Evolutionary conservation across 495 filamentous ascomycete species (phyloP).

Genomic region (Hypoxylon crocopeplum): DNA sequence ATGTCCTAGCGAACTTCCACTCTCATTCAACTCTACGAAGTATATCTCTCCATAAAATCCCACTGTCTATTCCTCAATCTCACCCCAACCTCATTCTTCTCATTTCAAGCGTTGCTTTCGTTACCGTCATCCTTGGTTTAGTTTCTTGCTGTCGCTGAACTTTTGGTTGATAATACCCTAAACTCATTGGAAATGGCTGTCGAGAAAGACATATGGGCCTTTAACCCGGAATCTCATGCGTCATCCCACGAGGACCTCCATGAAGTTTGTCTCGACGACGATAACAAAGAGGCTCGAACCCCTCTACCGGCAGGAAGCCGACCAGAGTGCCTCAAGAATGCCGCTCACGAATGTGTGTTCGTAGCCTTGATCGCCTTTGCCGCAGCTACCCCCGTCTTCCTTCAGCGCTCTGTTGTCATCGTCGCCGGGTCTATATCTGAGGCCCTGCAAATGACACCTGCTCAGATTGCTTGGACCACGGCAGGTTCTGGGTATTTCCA

Average conservation of each 20-base stretch:
- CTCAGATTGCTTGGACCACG: slow-evolving; percentile 68
- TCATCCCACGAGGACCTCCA: slow-evolving; percentile 37
- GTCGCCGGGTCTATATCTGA: slow-evolving; percentile 64
- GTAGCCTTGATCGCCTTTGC: slow-evolving; percentile 68
- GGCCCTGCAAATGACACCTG: slow-evolving; percentile 65
- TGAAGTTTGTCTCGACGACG: slow-evolving; percentile 40
- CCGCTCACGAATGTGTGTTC: slow-evolving; percentile 65
- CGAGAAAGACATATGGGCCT: slow-evolving; percentile 33
- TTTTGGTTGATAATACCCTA: slow-evolving; percentile 22
- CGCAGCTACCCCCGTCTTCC: slow-evolving; percentile 66
- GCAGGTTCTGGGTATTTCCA: slow-evolving; percentile 59
- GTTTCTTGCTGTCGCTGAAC: slow-evolving; percentile 22
- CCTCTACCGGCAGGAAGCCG: slow-evolving; percentile 40
- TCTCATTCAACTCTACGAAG: no score
- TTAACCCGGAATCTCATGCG: slow-evolving; percentile 19
- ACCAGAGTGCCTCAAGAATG: slow-evolving; percentile 64
- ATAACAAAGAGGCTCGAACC: slow-evolving; percentile 22
- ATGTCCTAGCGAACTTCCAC: no score
- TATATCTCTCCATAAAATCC: background rate
- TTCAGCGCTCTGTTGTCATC: slow-evolving; percentile 61
- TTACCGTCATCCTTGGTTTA: slow-evolving; percentile 31
- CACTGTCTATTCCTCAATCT: background rate
- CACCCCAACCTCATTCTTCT: slow-evolving; percentile 27
- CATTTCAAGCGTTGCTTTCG: slow-evolving; percentile 28
- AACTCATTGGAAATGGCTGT: slow-evolving; percentile 25